A percentile compares a stretch with the other conserved stretches of the same genome.
phyloP scores from a whole-genome alignment of 1,284 basidiomycete species.

The Irpex rosettiformis region DNA sequence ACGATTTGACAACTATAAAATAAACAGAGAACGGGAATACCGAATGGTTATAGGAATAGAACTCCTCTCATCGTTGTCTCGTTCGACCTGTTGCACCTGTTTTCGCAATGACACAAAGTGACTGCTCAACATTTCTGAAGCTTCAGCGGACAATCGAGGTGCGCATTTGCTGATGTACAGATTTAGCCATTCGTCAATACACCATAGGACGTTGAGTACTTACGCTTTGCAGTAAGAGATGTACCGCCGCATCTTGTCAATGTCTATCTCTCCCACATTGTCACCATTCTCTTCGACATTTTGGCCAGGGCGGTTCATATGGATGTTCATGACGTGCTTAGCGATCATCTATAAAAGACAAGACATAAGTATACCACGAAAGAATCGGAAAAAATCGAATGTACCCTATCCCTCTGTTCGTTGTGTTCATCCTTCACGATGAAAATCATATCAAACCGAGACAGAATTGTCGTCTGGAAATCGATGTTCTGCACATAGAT shows the following conservation, averaged over 20 bases:
- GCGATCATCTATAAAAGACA: conserved; percentile 74
- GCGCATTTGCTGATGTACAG: conserved; percentile 80
- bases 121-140: conserved; percentile 94
- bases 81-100: conserved; percentile 94
- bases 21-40: conserved; percentile 44
- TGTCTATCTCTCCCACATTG: conserved; percentile 87
- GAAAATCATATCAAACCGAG: conserved; percentile 99
- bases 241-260: conserved; percentile 99
- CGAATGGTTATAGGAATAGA: conserved; percentile 98
- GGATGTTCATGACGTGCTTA: conserved; percentile 97
- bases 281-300: conserved; percentile 60
- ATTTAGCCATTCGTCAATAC: neutral
- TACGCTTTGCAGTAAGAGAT: conserved; percentile 95
- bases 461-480: conserved; percentile 98
- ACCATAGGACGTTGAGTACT: conserved; percentile 22
- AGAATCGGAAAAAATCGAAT: conserved; percentile 22
- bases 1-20: neutral
- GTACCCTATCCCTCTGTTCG: conserved; percentile 85
- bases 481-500: conserved; percentile 77
- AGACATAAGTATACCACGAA: neutral
- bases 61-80: conserved; percentile 95
- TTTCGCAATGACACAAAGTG: conserved; percentile 96
- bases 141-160: conserved; percentile 88
- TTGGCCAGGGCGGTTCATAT: conserved; percentile 87
- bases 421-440: conserved; percentile 99